Conservation (phyloP, 768 basidiomycete species). For the Coprinopsis sp. region DNA sequence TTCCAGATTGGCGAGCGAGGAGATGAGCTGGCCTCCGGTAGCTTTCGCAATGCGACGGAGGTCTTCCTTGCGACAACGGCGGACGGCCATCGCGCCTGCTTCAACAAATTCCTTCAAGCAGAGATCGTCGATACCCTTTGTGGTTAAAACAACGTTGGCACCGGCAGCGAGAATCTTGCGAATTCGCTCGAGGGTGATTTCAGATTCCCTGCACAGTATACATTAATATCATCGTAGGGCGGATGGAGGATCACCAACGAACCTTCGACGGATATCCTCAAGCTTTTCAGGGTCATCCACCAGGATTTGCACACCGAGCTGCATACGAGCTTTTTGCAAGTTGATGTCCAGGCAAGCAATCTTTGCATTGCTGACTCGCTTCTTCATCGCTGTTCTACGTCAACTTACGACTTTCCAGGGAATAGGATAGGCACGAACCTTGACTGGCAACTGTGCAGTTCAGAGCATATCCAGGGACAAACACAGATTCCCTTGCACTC, state of each 20-base stretch:
- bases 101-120: slow-evolving; percentile 99
- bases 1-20: slow-evolving; percentile 91
- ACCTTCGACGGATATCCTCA: slow-evolving; percentile 94
- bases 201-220: slow-evolving; percentile 64
- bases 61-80: slow-evolving; percentile 97
- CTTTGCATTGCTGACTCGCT: slow-evolving; percentile 86
- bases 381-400: slow-evolving; percentile 83
- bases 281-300: slow-evolving; percentile 95
- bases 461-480: slow-evolving; percentile 93
- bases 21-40: slow-evolving; percentile 90
- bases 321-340: slow-evolving; percentile 94
- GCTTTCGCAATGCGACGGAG: slow-evolving; percentile 95
- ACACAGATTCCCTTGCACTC: slow-evolving; percentile 91
- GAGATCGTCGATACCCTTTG: slow-evolving; percentile 97
- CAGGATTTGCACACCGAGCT: slow-evolving; percentile 93
- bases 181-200: slow-evolving; percentile 93
- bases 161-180: slow-evolving; percentile 94
- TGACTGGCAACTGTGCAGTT: slow-evolving; percentile 99
- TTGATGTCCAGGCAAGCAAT: slow-evolving; percentile 99
- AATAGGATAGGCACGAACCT: slow-evolving; percentile 46
- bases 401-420: slow-evolving; percentile 2
- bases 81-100: slow-evolving; percentile 97
- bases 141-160: slow-evolving; percentile 95
- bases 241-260: slow-evolving; percentile 17
- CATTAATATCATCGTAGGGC: not conserved